Evolutionary conservation across 2,329 filamentous ascomycete species (phyloP), one percentile per base, ranked within the genome.

Genomic region (Trichoderma harzianum): DNA sequence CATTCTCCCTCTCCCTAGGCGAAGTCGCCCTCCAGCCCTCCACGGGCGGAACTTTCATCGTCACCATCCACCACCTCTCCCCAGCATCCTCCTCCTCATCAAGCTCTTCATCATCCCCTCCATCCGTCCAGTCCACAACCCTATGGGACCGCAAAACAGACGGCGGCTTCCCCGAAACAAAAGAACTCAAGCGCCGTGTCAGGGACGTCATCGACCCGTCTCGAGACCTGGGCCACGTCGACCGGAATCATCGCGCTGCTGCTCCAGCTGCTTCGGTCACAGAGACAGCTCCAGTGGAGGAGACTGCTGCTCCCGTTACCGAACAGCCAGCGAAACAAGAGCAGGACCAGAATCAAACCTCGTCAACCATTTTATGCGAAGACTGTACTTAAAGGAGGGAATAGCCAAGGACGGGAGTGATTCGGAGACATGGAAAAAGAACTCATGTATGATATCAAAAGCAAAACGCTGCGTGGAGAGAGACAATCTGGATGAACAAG

Each of bases 101-200:
- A 34, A 34, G 3, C 34, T 77, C 73, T 72, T 7, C 74, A 72
- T 43, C 18, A 32, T 60, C 67, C 21, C 36, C 43, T 11, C 2
- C 32, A 14, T 11, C 34, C 12, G 5, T 73, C 24, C 10, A 74
- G 16, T 79, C 82, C 70, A 88, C 86, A 34, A 78, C 92, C 3
- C 84, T 98, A 36, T 99, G 96, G 96, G 94, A 98, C 84, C 88
- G 96, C 73, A 97, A 94, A 80, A 79, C 82, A 4, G 91, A 98
- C 78, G 93, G 93, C 34, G 95, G 96, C 0, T 99, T 99, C 82
- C 96, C 95, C 73, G 94, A 98, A 83, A 94, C 93, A 2, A 97
- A 98, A 82, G 91, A 95, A 76, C 86, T 98, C 57, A 98, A 98
- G 83, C 90, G 94, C 72, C 87, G 91, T 18, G 89, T 98, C 6